Conservation (phyloP, 2,329 filamentous ascomycete genomes). For the Aspergillus udagawae region DNA sequence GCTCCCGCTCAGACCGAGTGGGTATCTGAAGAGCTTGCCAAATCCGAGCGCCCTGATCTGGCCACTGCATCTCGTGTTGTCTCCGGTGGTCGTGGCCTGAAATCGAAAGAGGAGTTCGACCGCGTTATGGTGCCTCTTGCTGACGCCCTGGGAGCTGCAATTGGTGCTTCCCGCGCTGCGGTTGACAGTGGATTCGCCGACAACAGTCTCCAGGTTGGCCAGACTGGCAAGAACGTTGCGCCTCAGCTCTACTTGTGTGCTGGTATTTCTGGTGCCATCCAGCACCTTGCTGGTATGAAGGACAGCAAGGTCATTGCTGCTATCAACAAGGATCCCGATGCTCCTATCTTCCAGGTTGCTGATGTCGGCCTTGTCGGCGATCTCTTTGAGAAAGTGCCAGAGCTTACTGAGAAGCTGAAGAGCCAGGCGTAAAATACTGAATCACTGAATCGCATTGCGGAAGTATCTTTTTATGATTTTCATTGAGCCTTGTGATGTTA, state of each 20-base stretch:
- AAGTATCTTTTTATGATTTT: constrained; percentile 4
- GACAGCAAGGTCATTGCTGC: constrained; percentile 99
- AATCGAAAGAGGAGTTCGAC: constrained; percentile 98
- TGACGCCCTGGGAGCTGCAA: constrained; percentile 88
- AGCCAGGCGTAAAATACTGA: constrained; percentile 24
- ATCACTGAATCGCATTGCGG: neutral
- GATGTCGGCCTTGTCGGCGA: constrained; percentile 95
- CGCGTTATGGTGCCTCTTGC: constrained; percentile 86
- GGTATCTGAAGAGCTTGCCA: constrained; percentile 89
- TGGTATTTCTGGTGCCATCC: constrained; percentile 94
- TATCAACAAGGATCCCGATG: constrained; percentile 97
- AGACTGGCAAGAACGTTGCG: constrained; percentile 98
- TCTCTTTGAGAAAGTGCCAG: constrained; percentile 90
- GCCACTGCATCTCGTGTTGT: constrained; percentile 86
- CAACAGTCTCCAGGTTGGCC: constrained; percentile 96
- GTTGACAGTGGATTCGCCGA: constrained; percentile 97
- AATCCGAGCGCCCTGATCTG: constrained; percentile 90
- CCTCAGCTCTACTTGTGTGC: constrained; percentile 93
- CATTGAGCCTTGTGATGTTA: constrained; percentile 18
- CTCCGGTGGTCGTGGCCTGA: constrained; percentile 87
- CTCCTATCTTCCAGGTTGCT: constrained; percentile 96
- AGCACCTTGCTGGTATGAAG: constrained; percentile 99
- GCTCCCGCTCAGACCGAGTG: constrained; percentile 71
- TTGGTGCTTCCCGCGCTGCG: constrained; percentile 89
- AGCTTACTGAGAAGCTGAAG: constrained; percentile 94